These are phyloP conservation scores for Camellia japonica DNA, from an alignment of 148 eudicot genomes.

Conservation along the genomic window DNA sequence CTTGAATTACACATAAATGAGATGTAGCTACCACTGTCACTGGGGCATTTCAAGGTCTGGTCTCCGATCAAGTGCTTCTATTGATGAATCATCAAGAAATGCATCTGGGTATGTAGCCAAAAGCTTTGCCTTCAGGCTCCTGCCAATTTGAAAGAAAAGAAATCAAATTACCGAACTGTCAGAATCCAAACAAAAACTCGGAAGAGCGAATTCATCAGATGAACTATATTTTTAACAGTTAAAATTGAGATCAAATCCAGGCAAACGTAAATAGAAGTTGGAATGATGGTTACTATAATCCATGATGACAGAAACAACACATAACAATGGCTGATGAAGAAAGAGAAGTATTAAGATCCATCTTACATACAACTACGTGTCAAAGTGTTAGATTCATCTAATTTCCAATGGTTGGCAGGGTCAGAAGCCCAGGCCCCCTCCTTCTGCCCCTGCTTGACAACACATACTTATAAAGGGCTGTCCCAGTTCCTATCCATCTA, in stretches of 20 bases:
- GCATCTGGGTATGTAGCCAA: constrained; percentile 88
- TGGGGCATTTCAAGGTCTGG: constrained; percentile 78
- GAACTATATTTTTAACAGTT: background rate
- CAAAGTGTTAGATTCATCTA: too few species aligned
- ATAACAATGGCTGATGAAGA: background rate
- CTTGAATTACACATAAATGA: background rate
- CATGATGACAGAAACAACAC: background rate
- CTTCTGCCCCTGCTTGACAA: too few species aligned
- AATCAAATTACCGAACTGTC: constrained; percentile 1
- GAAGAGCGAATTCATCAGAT: background rate
- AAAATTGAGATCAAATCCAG: background rate
- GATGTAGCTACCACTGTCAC: constrained; percentile 5
- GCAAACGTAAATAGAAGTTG: background rate
- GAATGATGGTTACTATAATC: background rate
- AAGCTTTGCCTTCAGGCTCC: constrained; percentile 77
- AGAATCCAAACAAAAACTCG: background rate
- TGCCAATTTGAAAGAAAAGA: constrained; percentile 19
- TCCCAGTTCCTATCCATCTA: too few species aligned
- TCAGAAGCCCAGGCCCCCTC: too few species aligned
- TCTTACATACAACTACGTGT: too few species aligned
- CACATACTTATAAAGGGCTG: too few species aligned
- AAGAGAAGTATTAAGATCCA: background rate
- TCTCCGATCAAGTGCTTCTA: constrained; percentile 64
- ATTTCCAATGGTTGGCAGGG: background rate
- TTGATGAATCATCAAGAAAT: constrained; percentile 58